These are phyloP conservation scores for Ascochyta koolunga DNA, from an alignment of 2,329 filamentous ascomycete species.

Conservation along the genomic window DNA sequence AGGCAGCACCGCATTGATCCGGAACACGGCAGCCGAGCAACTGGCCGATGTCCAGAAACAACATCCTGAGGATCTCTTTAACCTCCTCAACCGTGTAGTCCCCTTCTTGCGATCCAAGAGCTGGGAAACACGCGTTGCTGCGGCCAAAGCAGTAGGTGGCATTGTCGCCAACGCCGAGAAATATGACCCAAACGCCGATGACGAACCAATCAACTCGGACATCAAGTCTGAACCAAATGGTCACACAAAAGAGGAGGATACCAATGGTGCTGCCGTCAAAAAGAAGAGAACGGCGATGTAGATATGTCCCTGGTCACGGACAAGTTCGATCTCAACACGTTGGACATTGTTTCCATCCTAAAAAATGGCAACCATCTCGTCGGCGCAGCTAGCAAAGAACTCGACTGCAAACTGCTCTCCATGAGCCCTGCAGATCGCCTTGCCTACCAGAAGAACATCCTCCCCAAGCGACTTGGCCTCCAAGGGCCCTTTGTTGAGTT, in stretches of 20 bases:
- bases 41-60: conserved; percentile 97
- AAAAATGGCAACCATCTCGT: conserved; percentile 83
- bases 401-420: conserved; percentile 82
- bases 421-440: conserved; percentile 83
- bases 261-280: conserved; percentile 50
- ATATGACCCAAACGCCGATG: conserved; percentile 86
- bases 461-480: conserved; percentile 81
- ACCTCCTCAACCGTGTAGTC: conserved; percentile 90
- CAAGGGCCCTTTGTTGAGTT: conserved; percentile 85
- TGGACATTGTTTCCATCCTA: conserved; percentile 81
- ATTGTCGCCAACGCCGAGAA: conserved; percentile 87
- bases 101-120: conserved; percentile 93
- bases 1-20: conserved; percentile 92
- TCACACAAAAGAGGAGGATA: conserved; percentile 64
- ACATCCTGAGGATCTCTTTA: conserved; percentile 96
- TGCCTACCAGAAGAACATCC: conserved; percentile 86
- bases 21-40: conserved; percentile 96
- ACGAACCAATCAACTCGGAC: conserved; percentile 66
- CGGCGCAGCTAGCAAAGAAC: conserved; percentile 77
- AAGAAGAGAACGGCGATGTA: conserved; percentile 59
- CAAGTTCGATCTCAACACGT: conserved; percentile 71
- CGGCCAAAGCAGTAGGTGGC: conserved; percentile 91
- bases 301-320: conserved; percentile 58
- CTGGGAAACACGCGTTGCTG: conserved; percentile 94
- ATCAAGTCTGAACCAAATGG: conserved; percentile 49